Conservation (phyloP, 345 rosid genomes). For the Melaleuca quinquenervia region DNA sequence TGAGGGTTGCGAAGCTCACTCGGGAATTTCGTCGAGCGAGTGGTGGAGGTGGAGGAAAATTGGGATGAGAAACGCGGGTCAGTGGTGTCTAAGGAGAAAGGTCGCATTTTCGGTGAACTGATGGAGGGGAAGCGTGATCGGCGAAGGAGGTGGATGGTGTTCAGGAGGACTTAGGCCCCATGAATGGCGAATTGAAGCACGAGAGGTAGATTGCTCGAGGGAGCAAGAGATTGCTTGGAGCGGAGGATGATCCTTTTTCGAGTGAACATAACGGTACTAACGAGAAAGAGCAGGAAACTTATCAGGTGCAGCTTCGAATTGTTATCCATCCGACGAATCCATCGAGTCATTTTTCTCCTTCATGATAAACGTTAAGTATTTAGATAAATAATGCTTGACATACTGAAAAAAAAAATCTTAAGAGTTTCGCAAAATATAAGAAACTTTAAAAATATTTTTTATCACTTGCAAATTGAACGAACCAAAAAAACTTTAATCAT, state of each 20-base stretch:
- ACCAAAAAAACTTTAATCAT: background rate
- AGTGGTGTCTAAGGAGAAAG: background rate
- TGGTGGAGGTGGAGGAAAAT: slow-evolving; percentile 10
- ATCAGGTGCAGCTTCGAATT: background rate
- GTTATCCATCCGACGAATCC: background rate
- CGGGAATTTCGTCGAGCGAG: slow-evolving; percentile 25
- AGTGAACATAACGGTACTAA: background rate
- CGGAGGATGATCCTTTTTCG: background rate
- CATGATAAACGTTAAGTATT: background rate
- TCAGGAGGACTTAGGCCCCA: background rate
- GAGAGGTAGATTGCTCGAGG: background rate
- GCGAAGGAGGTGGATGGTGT: background rate
- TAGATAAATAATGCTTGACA: background rate
- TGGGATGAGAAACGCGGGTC: background rate
- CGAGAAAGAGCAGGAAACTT: background rate
- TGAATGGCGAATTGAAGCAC: background rate
- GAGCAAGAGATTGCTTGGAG: background rate
- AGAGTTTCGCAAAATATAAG: rapidly evolving
- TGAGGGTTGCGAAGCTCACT: background rate
- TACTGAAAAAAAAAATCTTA: background rate
- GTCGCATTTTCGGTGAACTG: background rate
- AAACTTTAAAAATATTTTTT: background rate
- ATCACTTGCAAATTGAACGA: rapidly evolving
- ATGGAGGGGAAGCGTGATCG: background rate
- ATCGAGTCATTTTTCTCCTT: background rate